Percentiles rank a stretch among this genome's conserved stretches.
Evolutionary conservation across 495 filamentous ascomycete species (phyloP).

Genomic region (Neurospora sp.): DNA sequence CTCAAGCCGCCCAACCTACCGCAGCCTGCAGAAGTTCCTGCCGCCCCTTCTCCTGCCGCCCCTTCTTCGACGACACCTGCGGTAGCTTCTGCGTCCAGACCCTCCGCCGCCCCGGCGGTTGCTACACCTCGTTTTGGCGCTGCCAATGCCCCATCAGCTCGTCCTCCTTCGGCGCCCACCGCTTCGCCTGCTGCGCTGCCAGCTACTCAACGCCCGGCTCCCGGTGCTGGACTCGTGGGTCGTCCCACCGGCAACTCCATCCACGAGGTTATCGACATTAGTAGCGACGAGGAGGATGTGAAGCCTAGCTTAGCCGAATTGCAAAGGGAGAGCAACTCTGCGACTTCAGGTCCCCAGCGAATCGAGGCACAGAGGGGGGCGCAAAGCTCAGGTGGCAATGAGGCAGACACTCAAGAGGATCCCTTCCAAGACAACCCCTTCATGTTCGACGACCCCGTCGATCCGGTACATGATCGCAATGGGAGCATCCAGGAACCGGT

Average conservation of each 20-base stretch:
- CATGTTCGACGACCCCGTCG: not conserved
- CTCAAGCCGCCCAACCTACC: not conserved
- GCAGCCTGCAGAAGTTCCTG: not conserved
- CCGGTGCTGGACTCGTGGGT: not conserved
- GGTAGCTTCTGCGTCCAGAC: not conserved
- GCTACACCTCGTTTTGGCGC: not conserved
- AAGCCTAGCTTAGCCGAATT: not conserved
- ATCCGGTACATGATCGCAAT: not conserved
- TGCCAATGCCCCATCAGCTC: not conserved
- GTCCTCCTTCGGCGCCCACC: not conserved
- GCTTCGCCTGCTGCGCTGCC: fast-evolving
- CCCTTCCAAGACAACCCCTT: not conserved
- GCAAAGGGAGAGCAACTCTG: not conserved
- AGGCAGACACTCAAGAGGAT: not conserved
- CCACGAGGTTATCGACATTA: not conserved
- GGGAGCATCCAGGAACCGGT: not conserved
- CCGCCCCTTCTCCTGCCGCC: not conserved
- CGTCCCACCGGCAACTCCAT: not conserved
- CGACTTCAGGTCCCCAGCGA: not conserved
- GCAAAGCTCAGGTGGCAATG: not conserved
- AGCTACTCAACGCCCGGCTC: not conserved
- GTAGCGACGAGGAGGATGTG: not conserved
- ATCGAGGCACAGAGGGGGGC: not conserved
- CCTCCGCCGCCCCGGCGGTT: not conserved
- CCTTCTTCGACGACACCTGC: not conserved